phyloP scores from a whole-genome alignment of 768 basidiomycete species.

The Agaricus sinodeliciosus region DNA sequence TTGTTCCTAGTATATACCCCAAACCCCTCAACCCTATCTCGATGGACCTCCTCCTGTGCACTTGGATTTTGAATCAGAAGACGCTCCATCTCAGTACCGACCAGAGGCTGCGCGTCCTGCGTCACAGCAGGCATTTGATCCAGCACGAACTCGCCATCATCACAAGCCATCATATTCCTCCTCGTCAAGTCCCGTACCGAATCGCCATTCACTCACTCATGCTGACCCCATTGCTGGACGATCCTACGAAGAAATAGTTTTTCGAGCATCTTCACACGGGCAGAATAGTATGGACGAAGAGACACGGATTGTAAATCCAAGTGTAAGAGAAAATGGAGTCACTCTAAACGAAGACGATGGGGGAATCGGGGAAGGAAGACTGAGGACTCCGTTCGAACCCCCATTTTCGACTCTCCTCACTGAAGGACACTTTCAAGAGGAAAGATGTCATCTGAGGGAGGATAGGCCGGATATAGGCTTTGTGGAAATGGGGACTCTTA shows the following conservation, averaged over 20 bases:
- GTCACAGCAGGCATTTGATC: slow-evolving; percentile 3
- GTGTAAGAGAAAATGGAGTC: not conserved
- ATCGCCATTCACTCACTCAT: slow-evolving; percentile 11
- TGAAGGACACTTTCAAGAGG: not conserved
- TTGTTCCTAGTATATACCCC: not conserved
- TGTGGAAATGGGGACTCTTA: not conserved
- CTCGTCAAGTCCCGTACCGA: slow-evolving; percentile 4
- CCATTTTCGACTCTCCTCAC: slow-evolving; percentile 2
- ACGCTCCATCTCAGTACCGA: not conserved
- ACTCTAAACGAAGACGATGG: slow-evolving; percentile 1
- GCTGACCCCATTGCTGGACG: slow-evolving; percentile 32
- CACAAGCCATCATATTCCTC: slow-evolving; percentile 8
- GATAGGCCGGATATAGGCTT: not conserved
- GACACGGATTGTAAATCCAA: not conserved
- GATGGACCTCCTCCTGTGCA: not conserved
- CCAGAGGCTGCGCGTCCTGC: not conserved
- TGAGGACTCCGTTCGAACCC: slow-evolving; percentile 3
- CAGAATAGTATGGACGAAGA: slow-evolving; percentile 1
- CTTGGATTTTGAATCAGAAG: not conserved
- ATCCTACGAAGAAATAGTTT: slow-evolving; percentile 32
- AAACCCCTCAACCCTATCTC: not conserved
- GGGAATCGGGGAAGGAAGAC: slow-evolving; percentile 8
- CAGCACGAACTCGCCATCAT: slow-evolving; percentile 6
- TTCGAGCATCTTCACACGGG: not conserved
- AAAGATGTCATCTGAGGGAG: not conserved